These are phyloP conservation scores for Parathielavia hyrcaniae DNA, from an alignment of 495 filamentous ascomycete genomes.

Conservation along the genomic window DNA sequence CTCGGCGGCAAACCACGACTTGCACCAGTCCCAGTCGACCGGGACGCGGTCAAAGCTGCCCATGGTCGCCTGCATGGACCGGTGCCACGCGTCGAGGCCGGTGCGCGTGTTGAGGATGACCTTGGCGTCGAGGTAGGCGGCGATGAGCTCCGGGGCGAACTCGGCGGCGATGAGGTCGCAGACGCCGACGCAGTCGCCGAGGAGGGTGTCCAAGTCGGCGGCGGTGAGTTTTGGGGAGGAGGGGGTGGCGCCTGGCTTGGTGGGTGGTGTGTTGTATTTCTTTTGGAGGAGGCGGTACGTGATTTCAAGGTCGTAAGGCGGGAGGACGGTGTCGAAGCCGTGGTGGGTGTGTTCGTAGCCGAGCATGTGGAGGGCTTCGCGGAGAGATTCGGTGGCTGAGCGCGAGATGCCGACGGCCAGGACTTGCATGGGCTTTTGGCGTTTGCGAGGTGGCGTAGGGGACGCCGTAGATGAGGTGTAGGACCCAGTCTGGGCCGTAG, in stretches of 20 bases:
- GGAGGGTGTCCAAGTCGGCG: conserved; percentile 45
- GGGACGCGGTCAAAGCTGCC: conserved; percentile 25
- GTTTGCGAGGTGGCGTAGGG: conserved; percentile 31
- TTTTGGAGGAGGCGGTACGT: conserved; percentile 37
- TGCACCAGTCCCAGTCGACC: conserved; percentile 27
- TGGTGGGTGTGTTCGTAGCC: conserved; percentile 60
- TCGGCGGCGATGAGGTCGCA: conserved; percentile 40
- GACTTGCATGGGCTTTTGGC: conserved; percentile 58
- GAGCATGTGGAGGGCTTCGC: conserved; percentile 53
- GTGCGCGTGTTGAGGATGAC: conserved; percentile 41
- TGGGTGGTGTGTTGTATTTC: conserved; percentile 27
- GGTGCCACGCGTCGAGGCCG: conserved; percentile 40
- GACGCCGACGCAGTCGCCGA: conserved; percentile 41
- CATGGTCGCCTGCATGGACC: conserved; percentile 22
- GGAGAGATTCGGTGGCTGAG: conserved; percentile 59
- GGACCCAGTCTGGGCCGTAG: too few relatives aligned
- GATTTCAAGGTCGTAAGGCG: conserved; percentile 58
- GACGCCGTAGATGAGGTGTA: too few relatives aligned
- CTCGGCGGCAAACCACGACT: conserved; percentile 30
- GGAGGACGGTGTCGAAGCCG: conserved; percentile 57
- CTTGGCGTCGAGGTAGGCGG: conserved; percentile 43
- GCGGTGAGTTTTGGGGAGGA: conserved; percentile 36
- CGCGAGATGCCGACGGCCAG: conserved; percentile 56
- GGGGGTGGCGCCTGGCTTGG: too few relatives aligned
- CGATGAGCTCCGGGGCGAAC: conserved; percentile 40